Conservation (phyloP, 768 basidiomycete genomes). For the Psilocybe tampanensis region DNA sequence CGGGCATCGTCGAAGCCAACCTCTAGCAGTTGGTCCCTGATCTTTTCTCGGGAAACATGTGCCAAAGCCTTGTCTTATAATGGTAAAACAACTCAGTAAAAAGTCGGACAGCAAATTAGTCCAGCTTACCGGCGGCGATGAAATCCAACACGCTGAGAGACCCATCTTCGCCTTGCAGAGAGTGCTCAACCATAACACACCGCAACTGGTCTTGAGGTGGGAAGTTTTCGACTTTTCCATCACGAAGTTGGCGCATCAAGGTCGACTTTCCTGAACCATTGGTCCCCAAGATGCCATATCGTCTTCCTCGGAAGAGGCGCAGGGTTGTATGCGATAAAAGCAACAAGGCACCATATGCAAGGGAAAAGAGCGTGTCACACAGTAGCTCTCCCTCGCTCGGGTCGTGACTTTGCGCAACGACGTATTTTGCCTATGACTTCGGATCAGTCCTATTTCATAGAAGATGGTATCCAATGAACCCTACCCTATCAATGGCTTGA, state of each 20-base stretch:
- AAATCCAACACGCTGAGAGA: slow-evolving; percentile 86
- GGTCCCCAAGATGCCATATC: slow-evolving; percentile 95
- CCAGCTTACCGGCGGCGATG: slow-evolving; percentile 71
- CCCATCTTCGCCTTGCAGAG: slow-evolving; percentile 91
- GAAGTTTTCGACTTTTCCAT: slow-evolving; percentile 96
- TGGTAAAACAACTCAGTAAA: background rate
- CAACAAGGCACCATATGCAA: slow-evolving; percentile 93
- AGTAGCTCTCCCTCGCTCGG: slow-evolving; percentile 83
- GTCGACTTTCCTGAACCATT: slow-evolving; percentile 98
- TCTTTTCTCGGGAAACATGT: slow-evolving; percentile 64
- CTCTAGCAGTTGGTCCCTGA: slow-evolving; percentile 77
- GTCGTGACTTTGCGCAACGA: slow-evolving; percentile 38
- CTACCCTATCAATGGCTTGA: slow-evolving; percentile 71
- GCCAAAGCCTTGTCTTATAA: slow-evolving; percentile 67
- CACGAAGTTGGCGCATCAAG: slow-evolving; percentile 91
- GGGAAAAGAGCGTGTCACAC: slow-evolving; percentile 92
- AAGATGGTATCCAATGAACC: slow-evolving; percentile 7
- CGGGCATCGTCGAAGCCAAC: slow-evolving; percentile 91
- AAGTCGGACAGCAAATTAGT: background rate
- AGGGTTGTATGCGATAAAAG: slow-evolving; percentile 93
- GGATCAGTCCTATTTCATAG: slow-evolving; percentile 4
- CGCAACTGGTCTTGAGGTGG: slow-evolving; percentile 85
- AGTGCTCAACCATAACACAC: slow-evolving; percentile 97
- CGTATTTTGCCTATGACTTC: slow-evolving; percentile 56
- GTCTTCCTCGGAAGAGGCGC: slow-evolving; percentile 84